phyloP scores from a whole-genome alignment of 2,329 filamentous ascomycete species.

The Lecanoromycetidae sp. region DNA sequence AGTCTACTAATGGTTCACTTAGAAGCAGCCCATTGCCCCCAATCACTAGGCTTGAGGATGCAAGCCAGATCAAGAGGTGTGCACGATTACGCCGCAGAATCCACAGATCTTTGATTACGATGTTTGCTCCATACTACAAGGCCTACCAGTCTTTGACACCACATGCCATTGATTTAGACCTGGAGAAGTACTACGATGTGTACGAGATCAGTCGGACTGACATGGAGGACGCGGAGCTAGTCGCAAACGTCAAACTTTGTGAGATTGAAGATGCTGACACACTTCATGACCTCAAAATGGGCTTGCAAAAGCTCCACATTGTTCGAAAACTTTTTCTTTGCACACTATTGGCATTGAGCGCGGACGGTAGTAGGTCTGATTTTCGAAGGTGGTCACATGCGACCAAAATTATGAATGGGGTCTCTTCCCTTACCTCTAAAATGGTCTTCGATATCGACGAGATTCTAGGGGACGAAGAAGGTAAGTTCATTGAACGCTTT shows the following conservation, averaged over 20 bases:
- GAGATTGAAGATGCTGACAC: constrained; percentile 66
- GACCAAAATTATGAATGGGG: constrained; percentile 57
- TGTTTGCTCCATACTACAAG: constrained; percentile 60
- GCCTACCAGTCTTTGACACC: constrained; percentile 56
- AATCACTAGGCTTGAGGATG: constrained; percentile 81
- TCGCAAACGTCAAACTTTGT: constrained; percentile 49
- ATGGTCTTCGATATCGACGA: constrained; percentile 55
- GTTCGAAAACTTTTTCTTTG: constrained; percentile 78
- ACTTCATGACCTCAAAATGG: constrained; percentile 66
- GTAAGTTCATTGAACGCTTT: constrained; percentile 41
- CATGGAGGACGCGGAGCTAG: constrained; percentile 56
- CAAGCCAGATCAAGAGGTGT: constrained; percentile 66
- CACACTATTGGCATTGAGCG: constrained; percentile 76
- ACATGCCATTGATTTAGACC: constrained; percentile 64
- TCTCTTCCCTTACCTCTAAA: constrained; percentile 49
- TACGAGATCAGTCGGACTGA: constrained; percentile 57
- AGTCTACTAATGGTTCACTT: constrained; percentile 19
- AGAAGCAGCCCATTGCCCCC: constrained; percentile 83
- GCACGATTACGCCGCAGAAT: constrained; percentile 66
- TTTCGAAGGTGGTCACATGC: constrained; percentile 67
- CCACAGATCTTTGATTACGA: constrained; percentile 53
- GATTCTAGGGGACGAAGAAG: constrained; percentile 68
- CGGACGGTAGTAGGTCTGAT: constrained; percentile 64
- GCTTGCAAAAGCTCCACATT: constrained; percentile 68
- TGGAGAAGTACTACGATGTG: constrained; percentile 88